phyloP scores from a whole-genome alignment of 768 basidiomycete genomes.

The Phaeotremella skinneri region DNA sequence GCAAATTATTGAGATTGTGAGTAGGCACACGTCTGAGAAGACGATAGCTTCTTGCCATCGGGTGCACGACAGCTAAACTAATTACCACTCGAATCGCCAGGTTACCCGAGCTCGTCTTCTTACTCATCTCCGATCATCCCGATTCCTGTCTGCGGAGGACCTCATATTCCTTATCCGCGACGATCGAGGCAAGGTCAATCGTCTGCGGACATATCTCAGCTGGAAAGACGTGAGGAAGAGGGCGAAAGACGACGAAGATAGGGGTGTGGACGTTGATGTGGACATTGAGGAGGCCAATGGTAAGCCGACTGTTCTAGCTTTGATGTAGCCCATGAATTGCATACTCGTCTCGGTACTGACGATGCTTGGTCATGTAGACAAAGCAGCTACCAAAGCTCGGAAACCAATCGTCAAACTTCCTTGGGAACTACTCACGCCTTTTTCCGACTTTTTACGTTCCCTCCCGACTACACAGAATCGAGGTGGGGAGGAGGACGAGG shows the following conservation, averaged over 20 bases:
- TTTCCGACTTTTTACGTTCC: conserved; percentile 70
- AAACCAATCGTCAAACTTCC: conserved; percentile 93
- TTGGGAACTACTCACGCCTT: conserved; percentile 91
- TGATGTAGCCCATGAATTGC: conserved; percentile 25
- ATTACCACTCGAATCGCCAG: no score
- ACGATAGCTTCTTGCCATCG: background rate
- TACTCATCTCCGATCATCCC: conserved; percentile 75
- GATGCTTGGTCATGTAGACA: conserved; percentile 50
- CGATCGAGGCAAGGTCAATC: conserved; percentile 89
- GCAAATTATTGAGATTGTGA: conserved; percentile 84
- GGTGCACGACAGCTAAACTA: no score
- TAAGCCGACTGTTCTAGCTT: background rate
- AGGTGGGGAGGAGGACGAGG: conserved; percentile 73
- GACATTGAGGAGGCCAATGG: conserved; percentile 69
- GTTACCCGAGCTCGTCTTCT: conserved; percentile 84
- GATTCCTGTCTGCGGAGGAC: conserved; percentile 86
- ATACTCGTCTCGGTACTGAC: conserved; percentile 32
- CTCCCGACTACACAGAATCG: conserved; percentile 27
- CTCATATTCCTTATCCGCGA: conserved; percentile 94
- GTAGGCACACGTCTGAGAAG: conserved; percentile 29
- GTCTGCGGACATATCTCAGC: conserved; percentile 84
- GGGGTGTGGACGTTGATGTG: conserved; percentile 71
- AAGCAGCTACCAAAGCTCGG: conserved; percentile 63
- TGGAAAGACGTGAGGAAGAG: conserved; percentile 98
- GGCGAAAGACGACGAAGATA: conserved; percentile 82